These are phyloP conservation scores for Berkeleyomyces basicola DNA, from an alignment of 2,329 filamentous ascomycete genomes.

Conservation along the genomic window DNA sequence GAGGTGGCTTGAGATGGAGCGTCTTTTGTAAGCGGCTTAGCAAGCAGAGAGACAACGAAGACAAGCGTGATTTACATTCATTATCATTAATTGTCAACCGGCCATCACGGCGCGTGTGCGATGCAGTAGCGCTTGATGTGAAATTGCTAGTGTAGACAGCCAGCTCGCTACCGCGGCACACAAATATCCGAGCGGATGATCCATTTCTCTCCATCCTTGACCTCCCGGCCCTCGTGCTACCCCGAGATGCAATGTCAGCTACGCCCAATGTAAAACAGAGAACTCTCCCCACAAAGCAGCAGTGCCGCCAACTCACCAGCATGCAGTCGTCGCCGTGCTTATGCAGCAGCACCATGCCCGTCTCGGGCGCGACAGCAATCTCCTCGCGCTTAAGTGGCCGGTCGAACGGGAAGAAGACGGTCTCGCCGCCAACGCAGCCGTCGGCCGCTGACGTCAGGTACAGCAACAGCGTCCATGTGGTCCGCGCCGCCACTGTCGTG, in stretches of 20 bases:
- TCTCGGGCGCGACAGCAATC: conserved; percentile 56
- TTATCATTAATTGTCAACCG: neutral
- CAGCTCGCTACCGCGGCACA: conserved; percentile 22
- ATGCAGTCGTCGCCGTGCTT: conserved; percentile 81
- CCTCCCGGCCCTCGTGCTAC: conserved; percentile 68
- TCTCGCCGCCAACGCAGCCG: conserved; percentile 72
- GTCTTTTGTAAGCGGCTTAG: neutral
- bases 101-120: too few relatives aligned
- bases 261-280: conserved; percentile 12
- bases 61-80: neutral
- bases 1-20: conserved; percentile 1
- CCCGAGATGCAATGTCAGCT: conserved; percentile 5
- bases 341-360: conserved; percentile 74
- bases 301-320: conserved; percentile 34
- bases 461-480: conserved; percentile 81
- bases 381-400: conserved; percentile 40
- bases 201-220: conserved; percentile 75
- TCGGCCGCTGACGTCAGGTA: conserved; percentile 65
- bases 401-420: conserved; percentile 72
- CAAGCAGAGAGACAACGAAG: neutral
- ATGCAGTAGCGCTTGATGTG: too few relatives aligned
- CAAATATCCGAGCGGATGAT: conserved; percentile 73
- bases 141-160: too few relatives aligned
- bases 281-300: neutral
- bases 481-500: conserved; percentile 30